Conservation (phyloP, 2,329 filamentous ascomycete genomes). For the Coniochaeta hoffmannii region DNA sequence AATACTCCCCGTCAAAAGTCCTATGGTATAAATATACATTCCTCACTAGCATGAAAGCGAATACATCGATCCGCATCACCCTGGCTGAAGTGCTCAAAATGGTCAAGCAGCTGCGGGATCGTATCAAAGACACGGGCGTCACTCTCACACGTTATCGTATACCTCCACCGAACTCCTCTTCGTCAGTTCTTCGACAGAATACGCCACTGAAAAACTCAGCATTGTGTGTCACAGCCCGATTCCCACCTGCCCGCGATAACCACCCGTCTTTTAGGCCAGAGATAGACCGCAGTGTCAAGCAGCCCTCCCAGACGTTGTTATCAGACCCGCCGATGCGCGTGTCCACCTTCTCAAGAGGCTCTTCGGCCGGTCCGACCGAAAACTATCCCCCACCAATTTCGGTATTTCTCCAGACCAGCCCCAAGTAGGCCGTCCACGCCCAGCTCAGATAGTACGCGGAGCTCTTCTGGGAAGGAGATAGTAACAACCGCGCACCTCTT, state of each 20-base stretch:
- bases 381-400: background rate
- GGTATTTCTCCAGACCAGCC: background rate
- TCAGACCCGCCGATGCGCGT: background rate
- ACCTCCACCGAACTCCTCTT: background rate
- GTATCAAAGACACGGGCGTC: background rate
- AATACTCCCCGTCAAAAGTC: too few relatives aligned
- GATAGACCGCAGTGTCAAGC: background rate
- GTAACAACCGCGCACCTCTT: background rate
- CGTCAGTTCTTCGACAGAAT: background rate
- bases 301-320: background rate
- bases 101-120: background rate
- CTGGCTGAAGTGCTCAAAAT: background rate
- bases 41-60: background rate
- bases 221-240: background rate
- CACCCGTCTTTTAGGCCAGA: background rate
- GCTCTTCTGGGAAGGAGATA: background rate
- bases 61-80: background rate
- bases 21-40: too few relatives aligned
- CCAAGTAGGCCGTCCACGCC: background rate
- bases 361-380: background rate
- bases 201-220: background rate
- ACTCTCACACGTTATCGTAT: background rate
- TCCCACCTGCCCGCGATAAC: background rate
- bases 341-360: background rate
- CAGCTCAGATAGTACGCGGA: background rate